Base-by-base conservation (phyloP, 1,284 basidiomycete species). In the Chondrostereum purpureum region DNA sequence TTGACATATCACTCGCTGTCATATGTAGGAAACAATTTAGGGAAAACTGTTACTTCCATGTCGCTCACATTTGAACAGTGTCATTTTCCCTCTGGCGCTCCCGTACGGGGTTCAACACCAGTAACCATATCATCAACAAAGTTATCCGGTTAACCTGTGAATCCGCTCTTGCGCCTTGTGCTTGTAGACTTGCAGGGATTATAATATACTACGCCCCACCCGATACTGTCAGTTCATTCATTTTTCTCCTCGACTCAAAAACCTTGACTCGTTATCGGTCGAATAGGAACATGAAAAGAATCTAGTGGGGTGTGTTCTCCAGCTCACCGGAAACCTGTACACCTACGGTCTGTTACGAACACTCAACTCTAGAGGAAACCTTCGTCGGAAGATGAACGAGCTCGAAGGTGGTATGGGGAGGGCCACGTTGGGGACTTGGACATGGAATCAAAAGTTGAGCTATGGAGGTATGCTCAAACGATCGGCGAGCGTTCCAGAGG, bases 251-350 rank as follows among this genome's bases (percentile, higher is more conserved):
- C n/a, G n/a, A n/a, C n/a, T n/a, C n/a, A n/a, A n/a, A n/a, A n/a
- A n/a, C n/a, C n/a, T n/a, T n/a, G n/a, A n/a, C n/a, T n/a, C n/a
- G n/a, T n/a, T n/a, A n/a, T n/a, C n/a, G n/a, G n/a, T n/a, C n/a
- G n/a, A 27, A 34, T 16, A 35, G 39, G 19, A 46, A 18, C 37
- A 44, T 27, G n/a, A 61, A 39, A 61, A 68, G 40, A 67, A 74
- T 48, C 63, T 75, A 13, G 66, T 72, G 39, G 52, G 75, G 3
- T 67, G 75, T 51, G 75, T 77, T 53, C 60, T 70, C 27, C 53
- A 77, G 14, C 56, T 74, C 44, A 71, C 72, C 1, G 74, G 72
- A 35, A 77, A 77, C 53, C 62, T 77, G 46, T 76, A 75, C 49
- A 62, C 65, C 5, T 63, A 74, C 39, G 72, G 72, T 8, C 63